Percentiles rank a stretch among this genome's conserved stretches.
Conservation (phyloP, 441 rosid species). For the Bruguiera hainesii region DNA sequence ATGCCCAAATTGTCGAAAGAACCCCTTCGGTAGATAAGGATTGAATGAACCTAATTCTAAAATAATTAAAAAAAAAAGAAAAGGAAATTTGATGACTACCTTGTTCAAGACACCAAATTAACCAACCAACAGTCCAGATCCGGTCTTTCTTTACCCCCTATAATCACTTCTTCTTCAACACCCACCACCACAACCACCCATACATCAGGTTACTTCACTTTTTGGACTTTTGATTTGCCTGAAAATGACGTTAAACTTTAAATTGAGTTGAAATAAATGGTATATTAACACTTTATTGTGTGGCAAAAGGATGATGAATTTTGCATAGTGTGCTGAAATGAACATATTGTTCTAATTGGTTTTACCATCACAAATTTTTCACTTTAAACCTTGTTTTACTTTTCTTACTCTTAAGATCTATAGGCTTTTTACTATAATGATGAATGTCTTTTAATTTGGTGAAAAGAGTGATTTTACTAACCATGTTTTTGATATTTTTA, state of each 20-base stretch:
- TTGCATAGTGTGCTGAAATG: too few relatives aligned
- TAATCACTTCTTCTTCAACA: conserved; percentile 23
- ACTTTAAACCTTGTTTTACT: too few relatives aligned
- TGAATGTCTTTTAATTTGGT: too few relatives aligned
- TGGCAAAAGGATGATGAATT: neutral
- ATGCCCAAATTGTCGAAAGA: too few relatives aligned
- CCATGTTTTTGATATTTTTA: too few relatives aligned
- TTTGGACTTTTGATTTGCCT: conserved; percentile 99
- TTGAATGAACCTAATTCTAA: neutral
- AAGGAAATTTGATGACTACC: conserved; percentile 31
- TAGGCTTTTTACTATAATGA: too few relatives aligned
- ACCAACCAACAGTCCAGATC: conserved; percentile 47
- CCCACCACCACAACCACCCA: neutral
- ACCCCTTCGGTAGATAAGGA: too few relatives aligned
- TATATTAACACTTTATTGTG: neutral
- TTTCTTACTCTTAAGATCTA: too few relatives aligned
- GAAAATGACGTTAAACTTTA: conserved; percentile 79
- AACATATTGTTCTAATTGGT: too few relatives aligned
- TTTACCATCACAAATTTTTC: too few relatives aligned
- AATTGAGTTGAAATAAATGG: neutral
- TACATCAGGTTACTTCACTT: conserved; percentile 26
- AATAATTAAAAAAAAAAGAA: conserved; percentile 9
- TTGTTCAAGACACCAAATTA: conserved; percentile 16
- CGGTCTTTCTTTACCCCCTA: conserved; percentile 37
- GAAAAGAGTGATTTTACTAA: too few relatives aligned